phyloP scores from a whole-genome alignment of 2,329 filamentous ascomycete species.

The Ascocoryne sarcoides region DNA sequence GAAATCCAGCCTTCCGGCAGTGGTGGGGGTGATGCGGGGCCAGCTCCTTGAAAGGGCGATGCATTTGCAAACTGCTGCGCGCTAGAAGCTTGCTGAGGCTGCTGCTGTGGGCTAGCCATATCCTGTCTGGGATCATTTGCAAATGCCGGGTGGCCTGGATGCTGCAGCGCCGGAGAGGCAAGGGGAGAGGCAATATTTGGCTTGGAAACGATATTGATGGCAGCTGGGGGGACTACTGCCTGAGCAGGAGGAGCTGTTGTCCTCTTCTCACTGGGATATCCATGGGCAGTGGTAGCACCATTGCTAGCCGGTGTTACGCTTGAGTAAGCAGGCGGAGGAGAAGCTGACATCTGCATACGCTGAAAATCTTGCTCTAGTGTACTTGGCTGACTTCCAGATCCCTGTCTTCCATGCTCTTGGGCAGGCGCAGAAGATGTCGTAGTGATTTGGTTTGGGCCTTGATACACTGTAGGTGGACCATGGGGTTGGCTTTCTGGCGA shows the following conservation, averaged over 20 bases:
- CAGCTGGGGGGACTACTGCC: slow-evolving; percentile 17
- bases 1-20: slow-evolving; percentile 98
- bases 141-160: slow-evolving; percentile 76
- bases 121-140: slow-evolving; percentile 66
- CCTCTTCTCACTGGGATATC: slow-evolving; percentile 70
- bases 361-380: slow-evolving; percentile 82
- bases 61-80: slow-evolving; percentile 27
- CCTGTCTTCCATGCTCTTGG: slow-evolving; percentile 30
- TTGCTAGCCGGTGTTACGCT: slow-evolving; percentile 47
- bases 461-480: slow-evolving; percentile 84
- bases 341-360: slow-evolving; percentile 69
- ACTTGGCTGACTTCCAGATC: slow-evolving; percentile 46
- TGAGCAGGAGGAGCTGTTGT: slow-evolving; percentile 2
- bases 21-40: slow-evolving; percentile 79
- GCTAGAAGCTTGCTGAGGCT: slow-evolving; percentile 12
- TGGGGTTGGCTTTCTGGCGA: slow-evolving; percentile 77
- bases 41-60: slow-evolving; percentile 37
- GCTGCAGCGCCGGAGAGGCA: slow-evolving; percentile 33
- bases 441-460: slow-evolving; percentile 65
- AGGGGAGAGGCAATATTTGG: slow-evolving; percentile 31
- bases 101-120: slow-evolving; percentile 22
- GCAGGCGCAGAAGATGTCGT: slow-evolving; percentile 30
- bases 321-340: slow-evolving; percentile 92
- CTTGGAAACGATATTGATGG: slow-evolving; percentile 23
- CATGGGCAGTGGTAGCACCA: slow-evolving; percentile 37